Conservation (phyloP, 208 protist genomes). For the Acanthamoeba lugdunensis region DNA sequence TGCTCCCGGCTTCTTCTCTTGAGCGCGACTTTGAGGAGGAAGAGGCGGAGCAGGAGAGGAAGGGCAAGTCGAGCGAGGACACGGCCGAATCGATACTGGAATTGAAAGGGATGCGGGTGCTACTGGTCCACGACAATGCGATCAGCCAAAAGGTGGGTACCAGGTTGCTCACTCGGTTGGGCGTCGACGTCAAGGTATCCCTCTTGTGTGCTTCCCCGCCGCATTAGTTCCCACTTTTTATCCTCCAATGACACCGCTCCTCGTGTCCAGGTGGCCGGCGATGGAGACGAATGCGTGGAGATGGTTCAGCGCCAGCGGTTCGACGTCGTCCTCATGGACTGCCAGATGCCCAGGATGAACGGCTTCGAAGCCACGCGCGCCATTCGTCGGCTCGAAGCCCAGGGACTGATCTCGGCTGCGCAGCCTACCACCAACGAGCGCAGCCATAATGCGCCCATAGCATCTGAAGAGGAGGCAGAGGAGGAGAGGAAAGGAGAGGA, state of each 20-base stretch:
- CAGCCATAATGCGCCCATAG: background rate
- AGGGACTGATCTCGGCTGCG: background rate
- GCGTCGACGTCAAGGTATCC: background rate
- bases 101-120: background rate
- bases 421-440: background rate
- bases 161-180: constrained; percentile 11
- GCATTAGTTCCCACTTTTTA: background rate
- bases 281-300: constrained; percentile 19
- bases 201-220: background rate
- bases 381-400: background rate
- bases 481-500: too few relatives aligned
- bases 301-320: constrained; percentile 25
- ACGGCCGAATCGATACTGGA: background rate
- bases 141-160: constrained; percentile 48
- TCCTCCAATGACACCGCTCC: background rate
- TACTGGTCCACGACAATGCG: constrained; percentile 53
- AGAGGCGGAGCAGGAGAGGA: background rate
- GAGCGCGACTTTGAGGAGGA: constrained; percentile 19
- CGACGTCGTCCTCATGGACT: background rate
- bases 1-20: background rate
- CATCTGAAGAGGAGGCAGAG: background rate
- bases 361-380: constrained; percentile 42
- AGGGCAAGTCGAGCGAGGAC: background rate
- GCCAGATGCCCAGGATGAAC: background rate
- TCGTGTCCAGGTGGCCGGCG: background rate